Evolutionary conservation across 768 basidiomycete species (phyloP), one percentile per base, ranked within the genome.

Genomic region (Podaxis mareebaensis): DNA sequence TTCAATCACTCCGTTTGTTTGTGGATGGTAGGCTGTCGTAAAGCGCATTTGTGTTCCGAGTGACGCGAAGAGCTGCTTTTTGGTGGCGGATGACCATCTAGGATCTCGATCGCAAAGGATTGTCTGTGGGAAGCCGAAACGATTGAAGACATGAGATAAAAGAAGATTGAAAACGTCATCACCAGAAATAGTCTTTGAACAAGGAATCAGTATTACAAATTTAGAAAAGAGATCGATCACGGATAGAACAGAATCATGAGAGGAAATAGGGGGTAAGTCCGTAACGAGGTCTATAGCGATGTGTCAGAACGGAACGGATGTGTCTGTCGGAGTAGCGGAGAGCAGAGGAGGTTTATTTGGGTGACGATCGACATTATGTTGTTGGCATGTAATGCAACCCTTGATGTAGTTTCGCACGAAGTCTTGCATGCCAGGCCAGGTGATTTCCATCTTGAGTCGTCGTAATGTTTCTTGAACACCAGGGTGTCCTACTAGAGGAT

Each of bases 311-410:
- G 53, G 59, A 1, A 28, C 2, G 0, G n/a, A 48, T 0, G 20
- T 44, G 20, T 7, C 26, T 11, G 26, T 42, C 44, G 22, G 53
- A 53, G 39, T 46, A 3, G 33, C 46, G 1, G 22, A 60, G 7
- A 6, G 15, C 52, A 2, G 8, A 1, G 59, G 17, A 44, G 66
- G 63, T 40, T 54, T 62, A 2, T 42, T 61, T 0, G 67, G 63
- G n/a, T 62, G 33, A 46, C 57, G 4, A 36, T 67, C 61, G 0
- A 68, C 64, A 20, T 68, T 68, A 40, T 26, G 39, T 53, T 65
- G 64, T 61, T 67, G 67, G 26, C 64, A 68, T 0, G 40, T n/a
- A 0, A 56, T 38, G 17, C 61, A 68, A 1, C 66, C 66, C 49
- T 64, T 39, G 3, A 66, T 36, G 42, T 65, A 67, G 13, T 59